phyloP scores from a whole-genome alignment of 192 early-diverging fungal species.

The Geranomyces variabilis region DNA sequence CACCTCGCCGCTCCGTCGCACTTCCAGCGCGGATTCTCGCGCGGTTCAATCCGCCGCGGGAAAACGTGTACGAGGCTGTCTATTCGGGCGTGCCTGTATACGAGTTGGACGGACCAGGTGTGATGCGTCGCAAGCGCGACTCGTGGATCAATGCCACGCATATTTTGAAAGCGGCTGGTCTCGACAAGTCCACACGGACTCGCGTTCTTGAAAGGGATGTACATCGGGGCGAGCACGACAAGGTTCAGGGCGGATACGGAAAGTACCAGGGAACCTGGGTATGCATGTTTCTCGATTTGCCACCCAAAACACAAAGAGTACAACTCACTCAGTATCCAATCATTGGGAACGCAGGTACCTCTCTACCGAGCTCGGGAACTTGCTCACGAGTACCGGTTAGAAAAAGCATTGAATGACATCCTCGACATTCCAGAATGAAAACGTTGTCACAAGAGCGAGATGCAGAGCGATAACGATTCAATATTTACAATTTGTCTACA shows the following conservation, averaged over 20 bases:
- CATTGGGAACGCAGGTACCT: too few species aligned
- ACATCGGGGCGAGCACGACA: conserved; percentile 5
- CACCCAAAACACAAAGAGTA: too few species aligned
- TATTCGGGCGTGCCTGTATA: conserved; percentile 49
- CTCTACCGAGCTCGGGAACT: conserved; percentile 39
- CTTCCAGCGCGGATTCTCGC: not conserved
- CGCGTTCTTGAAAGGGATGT: conserved; percentile 49
- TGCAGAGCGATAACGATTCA: too few species aligned
- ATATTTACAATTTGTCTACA: too few species aligned
- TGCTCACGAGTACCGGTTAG: conserved; percentile 44
- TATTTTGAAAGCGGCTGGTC: conserved; percentile 49
- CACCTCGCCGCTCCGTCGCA: too few species aligned
- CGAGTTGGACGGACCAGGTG: conserved; percentile 25
- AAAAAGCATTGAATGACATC: too few species aligned
- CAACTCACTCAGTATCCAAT: too few species aligned
- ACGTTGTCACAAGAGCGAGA: too few species aligned
- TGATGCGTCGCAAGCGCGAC: conserved; percentile 46
- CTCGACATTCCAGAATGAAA: too few species aligned
- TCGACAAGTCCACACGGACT: conserved; percentile 50
- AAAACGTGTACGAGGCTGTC: conserved; percentile 37
- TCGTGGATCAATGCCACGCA: conserved; percentile 25
- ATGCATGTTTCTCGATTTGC: too few species aligned
- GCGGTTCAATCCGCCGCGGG: not conserved
- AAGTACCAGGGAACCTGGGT: too few species aligned
- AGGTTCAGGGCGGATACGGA: conserved; percentile 52